Evolutionary conservation across 306 rosid genomes (phyloP), one percentile per base, ranked within the genome.

Genomic region (Oxytropis ochrocephala): DNA sequence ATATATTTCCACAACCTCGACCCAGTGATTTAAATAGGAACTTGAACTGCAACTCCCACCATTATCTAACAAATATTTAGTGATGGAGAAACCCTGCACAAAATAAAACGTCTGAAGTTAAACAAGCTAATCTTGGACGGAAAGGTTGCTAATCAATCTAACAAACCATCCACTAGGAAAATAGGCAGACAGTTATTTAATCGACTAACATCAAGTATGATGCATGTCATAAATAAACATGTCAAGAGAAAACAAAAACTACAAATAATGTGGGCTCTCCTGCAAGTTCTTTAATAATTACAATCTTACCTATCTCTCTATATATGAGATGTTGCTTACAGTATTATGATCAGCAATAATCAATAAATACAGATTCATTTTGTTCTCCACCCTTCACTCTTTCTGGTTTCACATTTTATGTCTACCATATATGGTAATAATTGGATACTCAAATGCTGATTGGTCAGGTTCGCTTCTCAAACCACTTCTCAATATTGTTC

Each of bases 11-110:
- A 83, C 73, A 53, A 85, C 68, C 44, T 83, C 82, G 74, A 91
- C 86, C 97, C 99, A 94, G 78, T 94, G 87, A 79, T 79, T 81
- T 66, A 83, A 79, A 73, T 77, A 84, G 59, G 94, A 85, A 79
- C 84, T 79, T 60, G 78, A 78, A 56, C 38, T 58, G 70, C 74
- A 82, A 81, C 77, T 79, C 75, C 87, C 91, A 41, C 60, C 76
- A 74, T 42, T 82, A 66, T 88, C 91, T 19, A 94, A 81, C 81
- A 94, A 75, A 77, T 84, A n/a, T 85, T 87, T 91, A 61, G 83
- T 64, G 73, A 94, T 50, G 44, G 92, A 79, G 80, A 91, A 94
- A 80, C 95, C 74, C 99, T 94, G 85, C 83, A 87, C 68, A 55
- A 69, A 67, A 57, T 48, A 60, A 38, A 64, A 75, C 21, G 17